phyloP scores from a whole-genome alignment of 495 filamentous ascomycete genomes.

The Sabuloglossum arenarium region DNA sequence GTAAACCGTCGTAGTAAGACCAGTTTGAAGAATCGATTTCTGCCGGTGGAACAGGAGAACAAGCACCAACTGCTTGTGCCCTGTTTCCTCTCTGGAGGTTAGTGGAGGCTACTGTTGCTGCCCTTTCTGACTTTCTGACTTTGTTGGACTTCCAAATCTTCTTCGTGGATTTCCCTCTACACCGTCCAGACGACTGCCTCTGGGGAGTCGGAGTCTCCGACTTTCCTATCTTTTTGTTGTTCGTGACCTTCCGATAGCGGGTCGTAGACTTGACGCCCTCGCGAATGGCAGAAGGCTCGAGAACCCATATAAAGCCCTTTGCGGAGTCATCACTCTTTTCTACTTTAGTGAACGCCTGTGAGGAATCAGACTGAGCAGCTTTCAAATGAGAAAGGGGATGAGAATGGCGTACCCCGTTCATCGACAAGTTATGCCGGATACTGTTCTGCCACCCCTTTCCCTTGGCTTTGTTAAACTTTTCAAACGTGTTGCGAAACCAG shows the following conservation, averaged over 20 bases:
- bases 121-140: not conserved
- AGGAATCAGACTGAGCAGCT: slow-evolving; percentile 7
- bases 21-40: not conserved
- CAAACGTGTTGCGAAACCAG: slow-evolving; percentile 72
- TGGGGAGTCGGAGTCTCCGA: slow-evolving; percentile 24
- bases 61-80: not conserved
- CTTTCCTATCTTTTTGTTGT: slow-evolving; percentile 23
- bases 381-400: slow-evolving; percentile 5
- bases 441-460: slow-evolving; percentile 89
- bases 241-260: slow-evolving; percentile 38
- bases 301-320: slow-evolving; percentile 43
- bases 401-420: slow-evolving; percentile 60
- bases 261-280: slow-evolving; percentile 56
- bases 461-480: slow-evolving; percentile 40
- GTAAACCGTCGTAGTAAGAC: not conserved
- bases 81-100: not conserved
- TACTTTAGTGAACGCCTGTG: slow-evolving; percentile 44
- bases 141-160: not conserved
- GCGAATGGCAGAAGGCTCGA: slow-evolving; percentile 37
- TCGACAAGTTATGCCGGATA: slow-evolving; percentile 89
- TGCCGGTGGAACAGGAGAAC: not conserved
- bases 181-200: slow-evolving; percentile 33
- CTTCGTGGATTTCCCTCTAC: slow-evolving; percentile 28
- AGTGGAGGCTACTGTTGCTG: not conserved
- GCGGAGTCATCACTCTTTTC: slow-evolving; percentile 29